These are phyloP conservation scores for Nigrospora osmanthi DNA, from an alignment of 2,329 filamentous ascomycete genomes.

Conservation along the genomic window DNA sequence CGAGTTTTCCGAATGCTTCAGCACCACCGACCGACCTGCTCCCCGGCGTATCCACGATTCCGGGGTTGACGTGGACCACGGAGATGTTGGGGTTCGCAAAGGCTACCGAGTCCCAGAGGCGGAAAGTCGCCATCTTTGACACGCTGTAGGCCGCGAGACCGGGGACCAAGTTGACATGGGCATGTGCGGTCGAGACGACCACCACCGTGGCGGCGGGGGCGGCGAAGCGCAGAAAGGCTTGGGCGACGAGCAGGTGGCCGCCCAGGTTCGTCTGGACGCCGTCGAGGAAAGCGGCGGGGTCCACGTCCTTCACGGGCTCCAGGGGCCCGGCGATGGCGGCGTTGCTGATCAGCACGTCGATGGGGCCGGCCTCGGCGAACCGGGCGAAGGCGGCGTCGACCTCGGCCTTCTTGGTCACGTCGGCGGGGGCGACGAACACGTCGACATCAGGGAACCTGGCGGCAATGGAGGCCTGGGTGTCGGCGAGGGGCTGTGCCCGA, in stretches of 20 bases:
- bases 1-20: constrained; percentile 8
- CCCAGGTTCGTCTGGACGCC: constrained; percentile 24
- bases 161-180: constrained; percentile 21
- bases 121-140: constrained; percentile 31
- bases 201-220: constrained; percentile 22
- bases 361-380: constrained; percentile 17
- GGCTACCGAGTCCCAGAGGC: constrained; percentile 31
- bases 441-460: constrained; percentile 23
- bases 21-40: constrained; percentile 8
- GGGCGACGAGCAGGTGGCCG: constrained; percentile 21
- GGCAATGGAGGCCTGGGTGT: constrained; percentile 26
- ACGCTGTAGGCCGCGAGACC: constrained; percentile 27
- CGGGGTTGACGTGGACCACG: constrained; percentile 35
- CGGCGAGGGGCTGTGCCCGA: constrained; percentile 20
- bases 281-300: constrained; percentile 22
- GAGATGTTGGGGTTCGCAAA: constrained; percentile 28
- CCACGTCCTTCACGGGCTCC: constrained; percentile 16
- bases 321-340: constrained; percentile 22
- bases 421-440: constrained; percentile 20
- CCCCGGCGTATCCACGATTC: constrained; percentile 21
- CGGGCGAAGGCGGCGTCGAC: constrained; percentile 23
- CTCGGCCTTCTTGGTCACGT: constrained; percentile 20
- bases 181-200: constrained; percentile 23
- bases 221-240: constrained; percentile 25
- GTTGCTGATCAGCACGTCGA: constrained; percentile 31